A percentile compares a stretch with the other conserved stretches of the same genome.
phyloP scores from a whole-genome alignment of 208 protist genomes.

The Acanthamoeba sp. region DNA sequence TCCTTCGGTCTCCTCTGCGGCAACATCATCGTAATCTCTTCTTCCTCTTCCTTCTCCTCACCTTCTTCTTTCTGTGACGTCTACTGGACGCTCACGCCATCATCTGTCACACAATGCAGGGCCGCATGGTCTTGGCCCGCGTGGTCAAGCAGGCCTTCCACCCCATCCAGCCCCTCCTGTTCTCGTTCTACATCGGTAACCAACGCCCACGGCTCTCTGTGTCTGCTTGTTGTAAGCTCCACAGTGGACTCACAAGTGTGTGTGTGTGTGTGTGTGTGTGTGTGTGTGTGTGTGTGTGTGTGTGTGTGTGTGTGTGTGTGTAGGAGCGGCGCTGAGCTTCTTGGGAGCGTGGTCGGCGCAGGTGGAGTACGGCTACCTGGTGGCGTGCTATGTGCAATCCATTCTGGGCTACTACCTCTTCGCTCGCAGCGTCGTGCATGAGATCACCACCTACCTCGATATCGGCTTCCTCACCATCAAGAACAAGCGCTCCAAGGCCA shows the following conservation, averaged over 20 bases:
- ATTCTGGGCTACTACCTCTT: conserved; percentile 43
- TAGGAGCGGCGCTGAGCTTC: not conserved
- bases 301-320: not conserved
- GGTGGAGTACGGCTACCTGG: not conserved
- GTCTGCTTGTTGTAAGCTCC: too few species aligned
- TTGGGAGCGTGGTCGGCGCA: not conserved
- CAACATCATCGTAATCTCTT: not conserved
- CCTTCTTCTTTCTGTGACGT: too few species aligned
- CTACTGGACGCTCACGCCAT: not conserved
- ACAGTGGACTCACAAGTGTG: not conserved
- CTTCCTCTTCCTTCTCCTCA: not conserved
- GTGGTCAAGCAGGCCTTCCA: conserved; percentile 8
- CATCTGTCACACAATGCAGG: not conserved
- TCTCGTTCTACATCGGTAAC: conserved; percentile 42
- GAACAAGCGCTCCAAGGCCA: not conserved
- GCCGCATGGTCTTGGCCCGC: conserved; percentile 58
- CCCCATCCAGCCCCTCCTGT: conserved; percentile 61
- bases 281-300: not conserved
- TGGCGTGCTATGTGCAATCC: conserved; percentile 8
- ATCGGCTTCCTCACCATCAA: conserved; percentile 62
- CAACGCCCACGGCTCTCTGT: too few species aligned
- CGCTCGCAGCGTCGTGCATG: not conserved
- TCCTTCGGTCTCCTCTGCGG: conserved; percentile 22
- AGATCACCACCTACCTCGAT: conserved; percentile 43
- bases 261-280: too few species aligned